A percentile compares a stretch with the other conserved stretches of the same genome.
phyloP scores from a whole-genome alignment of 1,284 basidiomycete genomes.

The Moniliophthora roreri region DNA sequence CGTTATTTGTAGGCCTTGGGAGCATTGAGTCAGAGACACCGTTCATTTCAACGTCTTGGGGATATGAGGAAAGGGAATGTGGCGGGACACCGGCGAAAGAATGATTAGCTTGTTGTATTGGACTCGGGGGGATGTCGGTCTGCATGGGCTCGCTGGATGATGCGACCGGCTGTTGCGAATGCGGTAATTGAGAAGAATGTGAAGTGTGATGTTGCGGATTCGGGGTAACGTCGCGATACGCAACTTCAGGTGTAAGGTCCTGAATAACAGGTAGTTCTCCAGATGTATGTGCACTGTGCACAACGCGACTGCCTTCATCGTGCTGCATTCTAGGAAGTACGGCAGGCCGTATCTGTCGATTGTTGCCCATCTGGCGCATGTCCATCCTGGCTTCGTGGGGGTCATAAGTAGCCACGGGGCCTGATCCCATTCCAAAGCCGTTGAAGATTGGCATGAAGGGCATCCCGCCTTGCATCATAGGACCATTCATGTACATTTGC shows the following conservation, averaged over 20 bases:
- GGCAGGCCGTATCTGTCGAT: slow-evolving; percentile 49
- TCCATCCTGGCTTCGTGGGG: slow-evolving; percentile 78
- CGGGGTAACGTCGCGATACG: slow-evolving; percentile 23
- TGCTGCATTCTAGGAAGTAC: slow-evolving; percentile 51
- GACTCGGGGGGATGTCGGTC: not conserved
- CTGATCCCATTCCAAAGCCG: slow-evolving; percentile 41
- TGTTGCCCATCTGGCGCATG: slow-evolving; percentile 50
- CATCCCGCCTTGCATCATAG: slow-evolving; percentile 34
- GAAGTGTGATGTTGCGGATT: slow-evolving; percentile 25
- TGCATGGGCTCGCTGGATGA: slow-evolving; percentile 17
- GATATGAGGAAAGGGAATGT: not conserved
- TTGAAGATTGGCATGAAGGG: slow-evolving; percentile 70
- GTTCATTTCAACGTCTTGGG: slow-evolving; percentile 38
- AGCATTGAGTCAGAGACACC: slow-evolving; percentile 5
- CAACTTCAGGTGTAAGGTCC: slow-evolving; percentile 65
- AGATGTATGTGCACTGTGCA: slow-evolving; percentile 39
- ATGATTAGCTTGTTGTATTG: no score
- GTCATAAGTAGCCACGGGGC: slow-evolving; percentile 60
- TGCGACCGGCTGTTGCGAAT: slow-evolving; percentile 19
- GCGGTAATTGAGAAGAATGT: slow-evolving; percentile 27
- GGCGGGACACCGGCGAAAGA: slow-evolving; percentile 15
- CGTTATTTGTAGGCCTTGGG: slow-evolving; percentile 17
- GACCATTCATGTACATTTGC: slow-evolving; percentile 57
- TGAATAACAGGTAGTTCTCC: slow-evolving; percentile 79
- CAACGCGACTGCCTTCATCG: slow-evolving; percentile 40